Base-by-base conservation (phyloP, 2,329 filamentous ascomycete species). In the Arthroderma uncinatum region DNA sequence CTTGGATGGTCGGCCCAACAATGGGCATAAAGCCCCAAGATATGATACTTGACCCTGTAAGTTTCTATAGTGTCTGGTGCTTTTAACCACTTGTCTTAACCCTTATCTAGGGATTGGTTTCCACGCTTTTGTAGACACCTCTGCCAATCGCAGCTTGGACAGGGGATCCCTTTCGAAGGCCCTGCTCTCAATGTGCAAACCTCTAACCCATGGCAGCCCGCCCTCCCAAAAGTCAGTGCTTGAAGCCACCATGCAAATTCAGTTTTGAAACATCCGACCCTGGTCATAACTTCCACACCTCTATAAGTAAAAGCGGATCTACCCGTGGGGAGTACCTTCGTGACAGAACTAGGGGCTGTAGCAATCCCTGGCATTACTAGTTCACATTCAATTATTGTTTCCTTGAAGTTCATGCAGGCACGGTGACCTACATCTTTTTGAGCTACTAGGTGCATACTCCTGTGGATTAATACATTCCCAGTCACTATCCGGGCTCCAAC, bases 271-370 rank as follows among this genome's bases (percentile, higher is more conserved):
- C 14, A 16, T 4, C 37, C 37, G 4, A 16, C n/a, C 4, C 37
- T 40, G 5, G 14, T 16, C 5, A 4, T 4, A 6, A 16, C 16
- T 8, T 21, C 40, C 2, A 28, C 25, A 8, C 57, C 57, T 7
- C 16, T 33, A 10, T 12, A 76, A 37, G 73, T 67, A 70, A 72
- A 76, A 62, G 64, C 62, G 28, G 72, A 75, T 62, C 63, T 75
- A 30, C 70, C 71, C 61, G 57, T 69, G 16, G 63, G 65, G 2
- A 76, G 75, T 58, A 64, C 75, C 28, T 75, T 74, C 58, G 66
- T 74, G 1, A n/a, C 53, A 6, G 21, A 25, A 7, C 21, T 44
- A 23, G 14, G 33, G 1, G 5, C 9, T 1, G 28, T 36, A 37
- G 69, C 21, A 58, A 66, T 42, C 59, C 61, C 52, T 59, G 59